Base-by-base conservation (phyloP, 257 asterid species). In the Solanum chmielewskii region DNA sequence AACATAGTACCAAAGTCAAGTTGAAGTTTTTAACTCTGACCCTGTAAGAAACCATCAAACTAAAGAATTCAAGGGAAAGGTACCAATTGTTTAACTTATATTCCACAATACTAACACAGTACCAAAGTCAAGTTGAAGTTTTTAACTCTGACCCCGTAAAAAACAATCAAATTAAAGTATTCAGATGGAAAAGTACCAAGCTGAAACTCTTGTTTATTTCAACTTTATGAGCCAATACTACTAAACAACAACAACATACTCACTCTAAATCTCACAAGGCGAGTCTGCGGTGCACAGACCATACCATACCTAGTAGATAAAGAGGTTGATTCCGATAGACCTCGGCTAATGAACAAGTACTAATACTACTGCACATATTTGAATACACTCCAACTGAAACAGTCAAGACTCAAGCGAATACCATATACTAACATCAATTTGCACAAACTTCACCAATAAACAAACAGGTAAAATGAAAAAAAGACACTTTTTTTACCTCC, bases 401-500 rank as follows among this genome's bases (percentile, higher is more conserved):
- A 73, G 80, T 71, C 23, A 16, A 52, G 23, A 52, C 60, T 52
- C 7, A 16, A 69, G 5, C 45, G 35, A 25, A 71, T 20, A 73
- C 80, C 15, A 5, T 10, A 35, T 35, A 73, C 10, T 52, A 16
- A 35, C 80, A 73, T 73, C 25, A 78, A 78, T 45, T 78, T 45
- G 41, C 18, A 78, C 9, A 47, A 27, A 80, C 52, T 80, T 80
- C 84, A 45, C 68, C 49, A 76, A 86, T 33, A 84, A 85, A 68
- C 11, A 18, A 71, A 60, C 73, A 11, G 27, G n/a, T 68, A 21
- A 70, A 83, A 18, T 14, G 2, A 66, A 4, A 35, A 83, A 73
- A 16, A 78, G n/a, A 4, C 33, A 33, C 37, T 60, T n/a, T 14
- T 82, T 82, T 31, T 37, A 97, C 99, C 99, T 95, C 88, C 98